phyloP scores from a whole-genome alignment of 2,329 filamentous ascomycete genomes.

The Cadophora malorum region DNA sequence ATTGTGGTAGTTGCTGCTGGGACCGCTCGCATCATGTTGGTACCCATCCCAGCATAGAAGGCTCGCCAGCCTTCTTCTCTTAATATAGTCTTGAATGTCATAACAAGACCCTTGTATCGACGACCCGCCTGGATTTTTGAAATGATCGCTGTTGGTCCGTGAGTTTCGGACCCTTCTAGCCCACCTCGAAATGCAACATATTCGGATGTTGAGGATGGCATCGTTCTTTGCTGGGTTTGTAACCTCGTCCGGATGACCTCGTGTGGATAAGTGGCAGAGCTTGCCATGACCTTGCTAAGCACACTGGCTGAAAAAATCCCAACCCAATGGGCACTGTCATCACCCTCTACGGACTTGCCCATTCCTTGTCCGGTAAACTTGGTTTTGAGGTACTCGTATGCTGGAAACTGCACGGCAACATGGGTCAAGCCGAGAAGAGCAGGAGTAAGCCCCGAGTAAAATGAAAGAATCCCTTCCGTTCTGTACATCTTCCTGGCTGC shows the following conservation, averaged over 20 bases:
- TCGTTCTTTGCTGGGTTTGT: conserved; percentile 86
- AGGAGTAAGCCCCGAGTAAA: conserved; percentile 94
- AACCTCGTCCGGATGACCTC: conserved; percentile 93
- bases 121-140: conserved; percentile 40
- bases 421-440: conserved; percentile 91
- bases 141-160: conserved; percentile 34
- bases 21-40: conserved; percentile 95
- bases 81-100: conserved; percentile 84
- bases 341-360: conserved; percentile 65
- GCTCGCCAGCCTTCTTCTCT: conserved; percentile 93
- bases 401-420: conserved; percentile 95
- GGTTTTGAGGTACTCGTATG: conserved; percentile 93
- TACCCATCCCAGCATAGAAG: conserved; percentile 96
- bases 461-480: conserved; percentile 85
- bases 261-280: conserved; percentile 94
- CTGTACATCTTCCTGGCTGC: conserved; percentile 96
- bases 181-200: conserved; percentile 54
- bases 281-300: conserved; percentile 91
- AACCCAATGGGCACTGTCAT: conserved; percentile 73
- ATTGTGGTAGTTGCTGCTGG: conserved; percentile 97
- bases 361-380: conserved; percentile 89
- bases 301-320: conserved; percentile 90
- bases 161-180: conserved; percentile 37
- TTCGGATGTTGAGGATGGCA: conserved; percentile 57
- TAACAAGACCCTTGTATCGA: conserved; percentile 78